Base-by-base conservation (phyloP, 495 filamentous ascomycete species). In the Neurospora tetrasperma region DNA sequence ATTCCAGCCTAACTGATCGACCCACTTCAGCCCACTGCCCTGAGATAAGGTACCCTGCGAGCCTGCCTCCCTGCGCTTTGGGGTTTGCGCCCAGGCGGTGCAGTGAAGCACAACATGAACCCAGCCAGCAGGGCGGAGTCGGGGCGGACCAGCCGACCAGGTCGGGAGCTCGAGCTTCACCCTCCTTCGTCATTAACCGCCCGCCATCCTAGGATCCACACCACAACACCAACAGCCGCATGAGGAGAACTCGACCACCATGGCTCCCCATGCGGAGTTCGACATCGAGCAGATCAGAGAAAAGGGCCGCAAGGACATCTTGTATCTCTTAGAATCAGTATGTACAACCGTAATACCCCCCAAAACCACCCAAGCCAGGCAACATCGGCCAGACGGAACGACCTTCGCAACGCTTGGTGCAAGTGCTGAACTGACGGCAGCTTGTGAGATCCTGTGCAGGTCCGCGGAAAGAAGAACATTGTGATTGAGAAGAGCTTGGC, bases 381-480 rank as follows among this genome's bases (percentile, higher is more conserved):
- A 39, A 16, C 42, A 73, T 39, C 20, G 6, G 40, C 18, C 31
- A 41, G 14, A 71, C 35, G 35, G 74, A 40, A 43, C 35, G n/a
- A 72, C 6, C 43, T 72, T 27, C 69, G 54, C 54, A 48, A 43
- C 48, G 44, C 46, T 8, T 59, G 48, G 48, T 59, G 48, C 48
- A 76, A 73, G 75, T 71, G 77, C 75, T 71, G 71, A 71, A 81
- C 75, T 81, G 77, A 80, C 80, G 75, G 73, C 73, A 78, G 73
- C 69, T 42, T 69, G 69, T 70, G 54, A 14, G 54, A 66, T 78
- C 71, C 62, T n/a, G 10, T 41, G 14, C 73, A 99, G 96, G 92
- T 97, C 74, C 91, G 93, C 79, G 96, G 96, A 72, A 98, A 98
- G 89, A 99, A 99, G 86, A 97, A 97, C 82, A 87, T 99, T 74